Base-by-base conservation (phyloP, 2,329 filamentous ascomycete species). In the Trichoderma sp. region DNA sequence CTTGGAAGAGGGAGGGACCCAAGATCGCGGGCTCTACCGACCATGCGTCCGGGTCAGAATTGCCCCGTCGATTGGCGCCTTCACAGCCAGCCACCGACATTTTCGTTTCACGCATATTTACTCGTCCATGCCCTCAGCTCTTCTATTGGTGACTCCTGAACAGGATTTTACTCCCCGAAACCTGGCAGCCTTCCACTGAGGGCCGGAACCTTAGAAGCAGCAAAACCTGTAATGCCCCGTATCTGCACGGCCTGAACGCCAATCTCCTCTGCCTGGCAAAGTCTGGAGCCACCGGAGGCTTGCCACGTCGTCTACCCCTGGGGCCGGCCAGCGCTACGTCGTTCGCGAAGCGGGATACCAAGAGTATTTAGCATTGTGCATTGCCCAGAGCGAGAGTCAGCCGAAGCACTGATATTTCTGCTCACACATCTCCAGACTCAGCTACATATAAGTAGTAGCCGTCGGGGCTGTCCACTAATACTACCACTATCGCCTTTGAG, bases 251-350 rank as follows among this genome's bases (percentile, higher is more conserved):
- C 56, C 26, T 37, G 32, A 56, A 18, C 13, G 21, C 18, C 54
- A 37, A 34, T 18, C 18, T 32, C 30, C 51, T 54, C 32, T 55
- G 32, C 61, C 51, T 30, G 52, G 43, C 52, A 43, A 16, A 34
- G n/a, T 56, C 26, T 54, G 61, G 61, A 54, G 61, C 61, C 61
- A 65, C 37, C 37, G 39, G 52, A 37, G 39, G 43, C 61, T n/a
- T 65, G 61, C 61, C 61, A 65, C 61, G 61, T 65, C 37, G 61
- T 56, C 61, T 26, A 21, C 61, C 61, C 61, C 61, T 37, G n/a
- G 39, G 51, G 16, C n/a, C 18, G 24, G 37, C 61, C 52, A 34
- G 52, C 61, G 61, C 61, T 37, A 49, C 61, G 26, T 43, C 56
- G 56, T 14, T 59, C 21, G 21, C 43, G 14, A 55, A 43, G 37